A percentile compares a stretch with the other conserved stretches of the same genome.
phyloP scores from a whole-genome alignment of 257 asterid genomes.

The Linaria vulgaris region DNA sequence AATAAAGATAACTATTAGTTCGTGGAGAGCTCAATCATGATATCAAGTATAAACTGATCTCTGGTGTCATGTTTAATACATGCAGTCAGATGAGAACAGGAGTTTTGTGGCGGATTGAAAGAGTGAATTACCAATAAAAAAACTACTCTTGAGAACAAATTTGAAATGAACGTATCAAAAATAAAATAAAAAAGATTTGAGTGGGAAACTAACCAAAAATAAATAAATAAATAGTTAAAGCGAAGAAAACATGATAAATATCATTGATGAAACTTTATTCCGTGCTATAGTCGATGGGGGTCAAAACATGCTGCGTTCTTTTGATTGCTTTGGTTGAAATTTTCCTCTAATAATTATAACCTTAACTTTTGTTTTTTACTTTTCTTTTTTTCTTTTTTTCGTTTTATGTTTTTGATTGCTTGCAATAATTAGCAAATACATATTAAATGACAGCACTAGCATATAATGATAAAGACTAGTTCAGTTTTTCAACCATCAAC shows the following conservation, averaged over 20 bases:
- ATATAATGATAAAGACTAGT: background rate
- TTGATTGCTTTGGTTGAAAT: conserved; percentile 27
- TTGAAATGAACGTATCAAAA: too few relatives aligned
- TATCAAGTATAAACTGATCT: too few relatives aligned
- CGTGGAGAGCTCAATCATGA: too few relatives aligned
- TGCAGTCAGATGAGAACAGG: too few relatives aligned
- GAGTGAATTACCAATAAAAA: too few relatives aligned
- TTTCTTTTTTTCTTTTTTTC: background rate
- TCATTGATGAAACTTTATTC: conserved; percentile 5
- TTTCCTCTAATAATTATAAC: conserved; percentile 7
- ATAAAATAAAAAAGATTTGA: too few relatives aligned
- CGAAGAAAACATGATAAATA: conserved; percentile 8
- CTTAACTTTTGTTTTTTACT: background rate
- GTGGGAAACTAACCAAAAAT: too few relatives aligned
- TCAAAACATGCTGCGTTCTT: conserved; percentile 26
- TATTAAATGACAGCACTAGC: conserved; percentile 19
- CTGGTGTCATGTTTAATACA: too few relatives aligned
- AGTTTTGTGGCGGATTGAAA: too few relatives aligned
- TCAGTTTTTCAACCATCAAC: conserved; percentile 8
- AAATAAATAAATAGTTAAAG: conserved; percentile 16
- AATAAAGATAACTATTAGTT: too few relatives aligned
- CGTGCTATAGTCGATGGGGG: conserved; percentile 30
- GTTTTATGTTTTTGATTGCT: too few relatives aligned
- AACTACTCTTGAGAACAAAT: too few relatives aligned
- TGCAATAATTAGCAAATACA: conserved; percentile 1